phyloP scores from a whole-genome alignment of 2,329 filamentous ascomycete species.

The Plenodomus biglobosus region DNA sequence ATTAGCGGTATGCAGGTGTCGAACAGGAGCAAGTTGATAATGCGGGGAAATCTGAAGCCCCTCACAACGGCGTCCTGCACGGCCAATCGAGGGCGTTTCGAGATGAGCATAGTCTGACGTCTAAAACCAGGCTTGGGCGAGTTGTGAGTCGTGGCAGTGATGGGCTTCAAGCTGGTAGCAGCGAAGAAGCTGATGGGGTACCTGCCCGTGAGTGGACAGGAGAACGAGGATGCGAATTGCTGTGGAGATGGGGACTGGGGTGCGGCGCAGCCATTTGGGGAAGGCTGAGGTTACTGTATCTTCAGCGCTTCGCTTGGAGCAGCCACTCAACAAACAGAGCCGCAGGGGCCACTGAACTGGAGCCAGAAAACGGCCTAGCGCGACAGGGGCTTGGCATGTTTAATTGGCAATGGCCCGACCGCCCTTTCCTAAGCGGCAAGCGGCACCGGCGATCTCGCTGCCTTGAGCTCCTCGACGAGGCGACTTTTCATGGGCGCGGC shows the following conservation, averaged over 20 bases:
- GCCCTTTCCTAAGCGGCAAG: slow-evolving; percentile 28
- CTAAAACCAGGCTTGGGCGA: slow-evolving; percentile 7
- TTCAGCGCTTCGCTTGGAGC: slow-evolving; percentile 20
- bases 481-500: slow-evolving; percentile 23
- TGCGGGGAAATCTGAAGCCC: slow-evolving; percentile 36
- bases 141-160: slow-evolving; percentile 6
- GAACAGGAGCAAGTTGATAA: slow-evolving; percentile 17
- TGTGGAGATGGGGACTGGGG: background rate
- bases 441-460: slow-evolving; percentile 23
- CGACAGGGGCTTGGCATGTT: background rate
- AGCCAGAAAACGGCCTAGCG: slow-evolving; percentile 19
- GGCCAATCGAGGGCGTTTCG: slow-evolving; percentile 18
- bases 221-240: slow-evolving; percentile 2
- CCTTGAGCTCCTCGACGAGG: slow-evolving; percentile 21
- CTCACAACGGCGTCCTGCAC: slow-evolving; percentile 13
- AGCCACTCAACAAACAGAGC: slow-evolving; percentile 7
- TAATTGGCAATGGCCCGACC: slow-evolving; percentile 28
- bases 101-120: slow-evolving; percentile 2
- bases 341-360: slow-evolving; percentile 19
- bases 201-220: no score
- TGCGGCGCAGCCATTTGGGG: background rate
- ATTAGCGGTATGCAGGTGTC: slow-evolving; percentile 22
- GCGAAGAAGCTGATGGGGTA: background rate
- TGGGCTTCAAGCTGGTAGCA: slow-evolving; percentile 15
- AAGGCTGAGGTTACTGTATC: slow-evolving; percentile 1